These are phyloP conservation scores for Syncephalastrum contaminatum DNA, from an alignment of 371 early-diverging fungal species.

Conservation along the genomic window DNA sequence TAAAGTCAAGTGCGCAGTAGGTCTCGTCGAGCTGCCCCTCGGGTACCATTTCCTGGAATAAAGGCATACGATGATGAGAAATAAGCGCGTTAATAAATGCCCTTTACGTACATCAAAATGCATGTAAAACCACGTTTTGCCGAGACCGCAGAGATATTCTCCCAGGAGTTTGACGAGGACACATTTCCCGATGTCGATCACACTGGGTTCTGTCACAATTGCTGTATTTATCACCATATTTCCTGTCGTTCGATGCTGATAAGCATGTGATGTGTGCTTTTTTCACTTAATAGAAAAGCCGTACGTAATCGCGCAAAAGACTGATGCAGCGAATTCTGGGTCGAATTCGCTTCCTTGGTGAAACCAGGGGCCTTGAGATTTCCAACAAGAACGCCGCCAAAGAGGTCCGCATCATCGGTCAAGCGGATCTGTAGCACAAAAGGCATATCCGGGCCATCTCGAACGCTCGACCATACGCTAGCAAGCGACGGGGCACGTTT, in stretches of 20 bases:
- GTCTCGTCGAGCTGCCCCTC: too few species aligned
- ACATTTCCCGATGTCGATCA: constrained; percentile 2
- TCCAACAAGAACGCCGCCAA: constrained; percentile 12
- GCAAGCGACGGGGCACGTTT: constrained; percentile 2
- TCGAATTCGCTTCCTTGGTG: not conserved
- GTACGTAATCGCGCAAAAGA: constrained; percentile 17
- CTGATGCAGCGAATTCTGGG: not conserved
- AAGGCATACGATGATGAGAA: not conserved
- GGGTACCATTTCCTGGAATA: too few species aligned
- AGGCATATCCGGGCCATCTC: not conserved
- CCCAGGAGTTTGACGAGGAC: constrained; percentile 7
- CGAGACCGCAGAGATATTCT: constrained; percentile 10
- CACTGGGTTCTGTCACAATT: not conserved
- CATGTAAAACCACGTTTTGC: constrained; percentile 9
- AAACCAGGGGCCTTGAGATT: constrained; percentile 13
- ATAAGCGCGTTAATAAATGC: not conserved
- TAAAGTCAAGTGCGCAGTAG: too few species aligned
- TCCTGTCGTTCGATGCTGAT: not conserved
- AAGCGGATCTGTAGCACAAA: constrained; percentile 13
- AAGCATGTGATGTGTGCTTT: not conserved
- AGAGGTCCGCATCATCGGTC: constrained; percentile 14
- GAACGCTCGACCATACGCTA: constrained; percentile 12
- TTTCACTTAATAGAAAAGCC: too few species aligned
- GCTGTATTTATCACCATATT: not conserved
- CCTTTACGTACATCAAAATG: constrained; percentile 11